Conservation (phyloP, 352 stramenopile species). For the Phytophthora pinifolia region DNA sequence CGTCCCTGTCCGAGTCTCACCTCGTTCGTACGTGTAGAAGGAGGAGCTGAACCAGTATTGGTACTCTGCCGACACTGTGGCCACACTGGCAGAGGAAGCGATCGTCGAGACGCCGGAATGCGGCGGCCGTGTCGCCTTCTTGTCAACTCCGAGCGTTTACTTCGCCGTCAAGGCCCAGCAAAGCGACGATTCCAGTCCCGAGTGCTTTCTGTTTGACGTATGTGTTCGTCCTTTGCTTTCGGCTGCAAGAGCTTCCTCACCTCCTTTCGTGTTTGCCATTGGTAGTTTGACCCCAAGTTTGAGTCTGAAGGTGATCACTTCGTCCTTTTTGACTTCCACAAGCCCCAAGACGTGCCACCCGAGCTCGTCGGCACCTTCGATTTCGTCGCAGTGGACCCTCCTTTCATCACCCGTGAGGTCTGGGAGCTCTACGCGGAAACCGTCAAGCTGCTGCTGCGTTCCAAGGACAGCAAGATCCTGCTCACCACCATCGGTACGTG, state of each 20-base stretch:
- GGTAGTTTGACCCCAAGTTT: slow-evolving; percentile 87
- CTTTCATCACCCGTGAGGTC: slow-evolving; percentile 94
- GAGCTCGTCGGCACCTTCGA: slow-evolving; percentile 78
- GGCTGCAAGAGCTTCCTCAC: slow-evolving; percentile 2
- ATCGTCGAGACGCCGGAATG: slow-evolving; percentile 45
- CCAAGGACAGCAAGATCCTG: slow-evolving; percentile 70
- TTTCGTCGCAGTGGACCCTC: slow-evolving; percentile 93
- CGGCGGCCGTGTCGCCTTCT: slow-evolving; percentile 77
- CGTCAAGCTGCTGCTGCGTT: slow-evolving; percentile 57
- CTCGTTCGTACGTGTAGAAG: slow-evolving; percentile 56
- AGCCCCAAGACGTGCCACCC: slow-evolving; percentile 61
- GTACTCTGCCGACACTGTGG: slow-evolving; percentile 91
- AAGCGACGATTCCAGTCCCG: slow-evolving; percentile 12
- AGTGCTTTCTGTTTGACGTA: slow-evolving; percentile 91
- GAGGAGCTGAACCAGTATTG: slow-evolving; percentile 96
- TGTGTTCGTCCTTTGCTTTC: slow-evolving; percentile 1
- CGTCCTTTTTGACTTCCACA: slow-evolving; percentile 91
- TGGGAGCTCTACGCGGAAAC: slow-evolving; percentile 89
- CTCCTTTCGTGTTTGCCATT: neutral
- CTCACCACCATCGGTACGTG: slow-evolving; percentile 88
- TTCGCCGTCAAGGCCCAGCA: slow-evolving; percentile 78
- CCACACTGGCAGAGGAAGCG: slow-evolving; percentile 66
- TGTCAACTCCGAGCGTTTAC: slow-evolving; percentile 94
- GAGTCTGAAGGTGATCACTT: slow-evolving; percentile 57
- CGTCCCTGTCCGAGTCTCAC: neutral